phyloP scores from a whole-genome alignment of 768 basidiomycete genomes.

The Macrolepiota fuliginosa region DNA sequence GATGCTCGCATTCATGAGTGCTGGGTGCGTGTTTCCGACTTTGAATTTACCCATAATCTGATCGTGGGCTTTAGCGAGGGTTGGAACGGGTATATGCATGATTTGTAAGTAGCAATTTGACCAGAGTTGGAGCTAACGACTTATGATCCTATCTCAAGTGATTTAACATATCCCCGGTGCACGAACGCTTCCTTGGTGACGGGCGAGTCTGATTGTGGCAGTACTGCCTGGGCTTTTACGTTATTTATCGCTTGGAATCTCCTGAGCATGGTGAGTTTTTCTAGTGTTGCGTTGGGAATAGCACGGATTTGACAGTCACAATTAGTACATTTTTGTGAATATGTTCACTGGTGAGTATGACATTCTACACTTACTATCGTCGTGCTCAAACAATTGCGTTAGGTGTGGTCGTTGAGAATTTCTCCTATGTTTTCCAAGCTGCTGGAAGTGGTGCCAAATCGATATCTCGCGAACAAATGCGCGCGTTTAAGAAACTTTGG shows the following conservation, averaged over 20 bases:
- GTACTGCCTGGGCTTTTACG: constrained; percentile 74
- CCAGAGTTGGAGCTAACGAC: neutral
- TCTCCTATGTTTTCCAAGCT: constrained; percentile 92
- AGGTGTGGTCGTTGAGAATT: constrained; percentile 94
- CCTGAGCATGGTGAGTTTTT: constrained; percentile 76
- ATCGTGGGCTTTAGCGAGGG: constrained; percentile 60
- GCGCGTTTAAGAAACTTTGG: constrained; percentile 94
- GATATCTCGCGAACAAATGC: constrained; percentile 88
- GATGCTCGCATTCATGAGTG: constrained; percentile 91
- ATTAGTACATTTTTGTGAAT: constrained; percentile 92
- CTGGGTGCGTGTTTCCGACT: constrained; percentile 57
- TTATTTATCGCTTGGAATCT: constrained; percentile 96
- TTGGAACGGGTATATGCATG: constrained; percentile 98
- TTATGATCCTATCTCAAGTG: constrained; percentile 37
- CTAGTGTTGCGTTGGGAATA: neutral
- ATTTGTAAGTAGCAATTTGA: constrained; percentile 59
- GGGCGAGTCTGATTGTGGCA: constrained; percentile 85
- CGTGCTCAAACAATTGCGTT: neutral
- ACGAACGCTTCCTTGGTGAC: constrained; percentile 48
- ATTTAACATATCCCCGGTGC: constrained; percentile 77
- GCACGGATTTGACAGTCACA: constrained; percentile 4
- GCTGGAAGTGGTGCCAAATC: constrained; percentile 77
- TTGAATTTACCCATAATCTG: constrained; percentile 12
- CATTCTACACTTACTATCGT: neutral
- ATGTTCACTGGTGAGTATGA: constrained; percentile 77